A percentile compares a stretch with the other conserved stretches of the same genome.
These are phyloP conservation scores for Drosera spatulata DNA, from an alignment of 179 eudicot species.

Conservation along the genomic window DNA sequence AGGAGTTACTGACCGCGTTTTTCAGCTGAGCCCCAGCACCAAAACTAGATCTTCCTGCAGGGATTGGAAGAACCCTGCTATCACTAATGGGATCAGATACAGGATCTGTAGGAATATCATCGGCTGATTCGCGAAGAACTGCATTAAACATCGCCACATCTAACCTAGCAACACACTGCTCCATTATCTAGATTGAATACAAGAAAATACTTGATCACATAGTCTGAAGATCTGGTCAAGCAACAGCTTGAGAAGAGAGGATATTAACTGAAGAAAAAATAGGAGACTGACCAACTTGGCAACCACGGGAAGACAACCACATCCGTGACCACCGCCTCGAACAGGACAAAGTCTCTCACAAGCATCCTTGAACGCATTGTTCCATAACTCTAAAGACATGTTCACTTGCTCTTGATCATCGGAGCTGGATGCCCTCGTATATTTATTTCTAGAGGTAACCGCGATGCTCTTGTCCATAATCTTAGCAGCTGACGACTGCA, in stretches of 20 bases:
- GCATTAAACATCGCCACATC: constrained; percentile 99
- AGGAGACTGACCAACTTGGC: constrained; percentile 56
- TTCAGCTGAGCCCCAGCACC: constrained; percentile 93
- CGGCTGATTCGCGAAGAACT: constrained; percentile 76
- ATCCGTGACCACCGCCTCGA: constrained; percentile 84
- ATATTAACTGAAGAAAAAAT: neutral
- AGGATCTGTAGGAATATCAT: constrained; percentile 93
- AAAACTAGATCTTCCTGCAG: constrained; percentile 78
- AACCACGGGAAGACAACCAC: constrained; percentile 80
- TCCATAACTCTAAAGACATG: constrained; percentile 75
- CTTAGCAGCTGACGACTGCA: constrained; percentile 77
- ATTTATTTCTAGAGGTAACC: constrained; percentile 28
- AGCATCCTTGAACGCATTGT: constrained; percentile 85
- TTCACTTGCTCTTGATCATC: constrained; percentile 64
- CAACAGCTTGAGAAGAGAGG: too few relatives aligned
- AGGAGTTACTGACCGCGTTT: constrained; percentile 59
- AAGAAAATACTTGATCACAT: neutral
- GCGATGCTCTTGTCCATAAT: constrained; percentile 24
- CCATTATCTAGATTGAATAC: constrained; percentile 59
- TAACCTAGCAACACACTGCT: constrained; percentile 79
- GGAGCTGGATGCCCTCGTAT: constrained; percentile 32
- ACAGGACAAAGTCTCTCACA: constrained; percentile 88
- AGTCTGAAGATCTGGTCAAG: neutral
- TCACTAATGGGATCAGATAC: constrained; percentile 87
- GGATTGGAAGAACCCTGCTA: constrained; percentile 71